A percentile compares a stretch with the other conserved stretches of the same genome.
phyloP scores from a whole-genome alignment of 768 basidiomycete species.

The Boletus patriciae region DNA sequence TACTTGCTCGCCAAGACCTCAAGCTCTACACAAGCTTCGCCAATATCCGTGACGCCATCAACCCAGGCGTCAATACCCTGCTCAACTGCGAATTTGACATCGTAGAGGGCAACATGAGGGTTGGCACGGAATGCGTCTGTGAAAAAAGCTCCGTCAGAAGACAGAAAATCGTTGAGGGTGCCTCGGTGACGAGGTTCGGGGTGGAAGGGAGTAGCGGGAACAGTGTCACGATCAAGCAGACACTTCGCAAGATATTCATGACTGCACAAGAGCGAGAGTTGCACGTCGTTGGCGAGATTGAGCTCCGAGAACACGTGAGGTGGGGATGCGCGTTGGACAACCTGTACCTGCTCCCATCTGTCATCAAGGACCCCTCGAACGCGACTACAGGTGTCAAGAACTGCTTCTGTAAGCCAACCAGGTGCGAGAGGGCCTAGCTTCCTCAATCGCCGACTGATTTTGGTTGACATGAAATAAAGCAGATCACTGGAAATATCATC shows the following conservation, averaged over 20 bases:
- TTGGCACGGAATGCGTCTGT: no score
- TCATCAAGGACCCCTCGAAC: slow-evolving; percentile 19
- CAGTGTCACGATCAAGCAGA: not conserved
- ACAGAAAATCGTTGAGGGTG: no score
- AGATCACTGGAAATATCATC: slow-evolving; percentile 22
- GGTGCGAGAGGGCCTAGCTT: slow-evolving; percentile 25
- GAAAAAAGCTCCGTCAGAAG: no score
- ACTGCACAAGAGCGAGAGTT: no score
- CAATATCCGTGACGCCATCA: no score
- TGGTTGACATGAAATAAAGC: slow-evolving; percentile 30
- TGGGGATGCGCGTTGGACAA: not conserved
- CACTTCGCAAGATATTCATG: slow-evolving; percentile 15
- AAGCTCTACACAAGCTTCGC: slow-evolving; percentile 12
- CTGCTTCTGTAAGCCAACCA: slow-evolving; percentile 23
- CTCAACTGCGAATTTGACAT: no score
- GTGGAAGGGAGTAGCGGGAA: not conserved
- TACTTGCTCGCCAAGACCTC: slow-evolving; percentile 28
- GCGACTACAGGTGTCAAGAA: no score
- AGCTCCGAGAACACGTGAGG: slow-evolving; percentile 16
- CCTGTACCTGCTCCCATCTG: slow-evolving; percentile 37
- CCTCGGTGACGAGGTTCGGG: no score
- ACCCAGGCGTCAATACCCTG: no score
- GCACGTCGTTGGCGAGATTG: slow-evolving; percentile 3
- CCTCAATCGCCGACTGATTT: slow-evolving; percentile 24
- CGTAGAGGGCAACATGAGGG: no score